These are phyloP conservation scores for Sedum album DNA, from an alignment of 164 flowering plant species.

Conservation along the genomic window DNA sequence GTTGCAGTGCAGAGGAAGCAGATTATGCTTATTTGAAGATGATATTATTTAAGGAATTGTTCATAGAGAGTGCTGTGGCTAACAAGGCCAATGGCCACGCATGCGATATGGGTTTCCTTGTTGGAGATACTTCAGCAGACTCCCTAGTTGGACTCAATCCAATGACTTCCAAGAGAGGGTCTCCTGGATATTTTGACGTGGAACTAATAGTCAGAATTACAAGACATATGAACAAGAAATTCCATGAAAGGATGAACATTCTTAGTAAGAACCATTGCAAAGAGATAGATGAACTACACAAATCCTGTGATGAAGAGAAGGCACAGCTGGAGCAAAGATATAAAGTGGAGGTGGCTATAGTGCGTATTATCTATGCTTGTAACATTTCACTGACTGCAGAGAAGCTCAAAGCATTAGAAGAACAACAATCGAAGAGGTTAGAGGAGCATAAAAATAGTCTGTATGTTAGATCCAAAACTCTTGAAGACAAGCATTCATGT, in stretches of 20 bases:
- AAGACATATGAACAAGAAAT: slow-evolving; percentile 25
- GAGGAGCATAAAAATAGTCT: slow-evolving; percentile 23
- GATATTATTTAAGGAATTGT: slow-evolving; percentile 33
- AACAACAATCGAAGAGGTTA: slow-evolving; percentile 23
- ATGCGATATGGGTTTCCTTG: background rate
- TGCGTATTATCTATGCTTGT: slow-evolving; percentile 24
- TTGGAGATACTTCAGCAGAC: background rate
- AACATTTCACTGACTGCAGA: slow-evolving; percentile 24
- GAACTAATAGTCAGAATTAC: slow-evolving; percentile 16
- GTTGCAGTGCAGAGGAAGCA: slow-evolving; percentile 53
- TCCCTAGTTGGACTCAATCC: background rate
- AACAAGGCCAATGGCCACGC: background rate
- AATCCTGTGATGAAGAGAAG: slow-evolving; percentile 25
- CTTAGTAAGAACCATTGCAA: slow-evolving; percentile 29
- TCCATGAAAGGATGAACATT: slow-evolving; percentile 21
- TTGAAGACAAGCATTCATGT: slow-evolving; percentile 29
- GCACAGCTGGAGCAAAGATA: slow-evolving; percentile 24
- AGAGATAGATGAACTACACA: slow-evolving; percentile 24
- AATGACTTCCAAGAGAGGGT: background rate
- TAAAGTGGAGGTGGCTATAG: slow-evolving; percentile 26
- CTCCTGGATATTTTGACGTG: slow-evolving; percentile 12
- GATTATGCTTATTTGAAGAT: slow-evolving; percentile 41
- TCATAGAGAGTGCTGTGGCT: slow-evolving; percentile 14
- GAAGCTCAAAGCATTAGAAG: slow-evolving; percentile 36
- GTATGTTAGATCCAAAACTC: slow-evolving; percentile 25